These are phyloP conservation scores for Mycena sp. DNA, from an alignment of 1,284 basidiomycete species.

Conservation along the genomic window DNA sequence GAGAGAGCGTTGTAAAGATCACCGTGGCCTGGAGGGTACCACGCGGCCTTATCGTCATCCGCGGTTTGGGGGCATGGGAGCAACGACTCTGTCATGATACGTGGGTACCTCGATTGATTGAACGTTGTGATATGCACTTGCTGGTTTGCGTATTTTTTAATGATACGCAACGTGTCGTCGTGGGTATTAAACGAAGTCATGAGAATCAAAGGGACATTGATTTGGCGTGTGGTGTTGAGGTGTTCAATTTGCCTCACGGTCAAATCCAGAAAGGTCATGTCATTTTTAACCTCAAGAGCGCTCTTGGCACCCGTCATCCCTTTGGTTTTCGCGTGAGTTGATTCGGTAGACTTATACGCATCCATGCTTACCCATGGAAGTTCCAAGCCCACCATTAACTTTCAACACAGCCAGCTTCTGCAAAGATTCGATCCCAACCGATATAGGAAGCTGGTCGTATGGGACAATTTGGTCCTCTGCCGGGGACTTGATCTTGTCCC, in stretches of 20 bases:
- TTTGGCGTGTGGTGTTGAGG: conserved; percentile 74
- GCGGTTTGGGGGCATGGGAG: conserved; percentile 90
- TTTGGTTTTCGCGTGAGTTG: no score
- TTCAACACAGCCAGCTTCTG: conserved; percentile 98
- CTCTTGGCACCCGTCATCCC: conserved; percentile 95
- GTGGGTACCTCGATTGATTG: conserved; percentile 99
- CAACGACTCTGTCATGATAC: conserved; percentile 95
- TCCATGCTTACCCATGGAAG: conserved; percentile 83
- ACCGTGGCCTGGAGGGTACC: conserved; percentile 99
- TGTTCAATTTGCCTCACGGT: conserved; percentile 97
- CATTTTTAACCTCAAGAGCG: conserved; percentile 92
- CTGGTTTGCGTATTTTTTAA: conserved; percentile 99
- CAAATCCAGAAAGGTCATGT: conserved; percentile 99
- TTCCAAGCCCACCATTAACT: conserved; percentile 99
- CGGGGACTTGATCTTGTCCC: conserved; percentile 97
- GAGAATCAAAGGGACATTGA: conserved; percentile 96
- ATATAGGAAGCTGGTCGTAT: conserved; percentile 78
- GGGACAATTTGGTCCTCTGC: conserved; percentile 92
- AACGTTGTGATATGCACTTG: conserved; percentile 95
- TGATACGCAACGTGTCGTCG: conserved; percentile 96
- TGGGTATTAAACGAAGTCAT: conserved; percentile 99
- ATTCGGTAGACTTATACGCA: background rate
- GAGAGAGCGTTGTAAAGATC: conserved; percentile 93
- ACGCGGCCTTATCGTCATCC: conserved; percentile 92
- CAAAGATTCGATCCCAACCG: conserved; percentile 75